A percentile compares a stretch with the other conserved stretches of the same genome.
phyloP scores from a whole-genome alignment of 192 early-diverging fungal species.

The Martensiomyces pterosporus region DNA sequence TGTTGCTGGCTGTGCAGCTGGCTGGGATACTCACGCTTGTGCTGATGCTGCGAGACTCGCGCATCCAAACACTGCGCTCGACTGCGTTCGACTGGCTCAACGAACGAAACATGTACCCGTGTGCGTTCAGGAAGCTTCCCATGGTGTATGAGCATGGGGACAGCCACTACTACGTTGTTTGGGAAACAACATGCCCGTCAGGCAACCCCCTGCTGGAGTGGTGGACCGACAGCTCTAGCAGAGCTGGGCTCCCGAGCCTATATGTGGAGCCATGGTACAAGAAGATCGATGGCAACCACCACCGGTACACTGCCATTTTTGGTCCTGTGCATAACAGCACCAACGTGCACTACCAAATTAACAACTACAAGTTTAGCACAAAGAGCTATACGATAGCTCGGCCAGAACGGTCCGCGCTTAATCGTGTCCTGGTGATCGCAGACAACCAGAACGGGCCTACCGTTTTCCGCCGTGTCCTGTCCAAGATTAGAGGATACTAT shows the following conservation, averaged over 20 bases:
- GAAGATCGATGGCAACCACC: constrained; percentile 24
- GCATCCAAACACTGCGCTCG: constrained; percentile 12
- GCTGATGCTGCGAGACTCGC: constrained; percentile 4
- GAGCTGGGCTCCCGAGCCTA: neutral
- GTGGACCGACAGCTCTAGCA: constrained; percentile 16
- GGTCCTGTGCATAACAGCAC: constrained; percentile 18
- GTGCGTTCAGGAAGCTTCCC: constrained; percentile 31
- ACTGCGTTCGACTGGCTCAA: constrained; percentile 18
- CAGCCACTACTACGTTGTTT: constrained; percentile 39
- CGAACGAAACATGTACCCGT: constrained; percentile 19
- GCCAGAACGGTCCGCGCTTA: neutral
- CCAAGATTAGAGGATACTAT: constrained; percentile 6
- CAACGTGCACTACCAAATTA: constrained; percentile 24
- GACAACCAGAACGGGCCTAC: constrained; percentile 43
- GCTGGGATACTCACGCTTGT: constrained; percentile 11
- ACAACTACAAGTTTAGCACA: constrained; percentile 15
- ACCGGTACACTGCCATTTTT: constrained; percentile 34
- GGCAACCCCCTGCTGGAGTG: constrained; percentile 26
- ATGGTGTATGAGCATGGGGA: constrained; percentile 41
- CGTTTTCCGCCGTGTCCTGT: constrained; percentile 23
- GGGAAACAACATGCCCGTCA: constrained; percentile 39
- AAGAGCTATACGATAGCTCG: constrained; percentile 19
- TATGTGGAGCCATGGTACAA: constrained; percentile 24
- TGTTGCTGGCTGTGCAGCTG: constrained; percentile 10
- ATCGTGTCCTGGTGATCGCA: constrained; percentile 31